phyloP scores from a whole-genome alignment of 2,329 filamentous ascomycete genomes.

The Mycogone perniciosa region DNA sequence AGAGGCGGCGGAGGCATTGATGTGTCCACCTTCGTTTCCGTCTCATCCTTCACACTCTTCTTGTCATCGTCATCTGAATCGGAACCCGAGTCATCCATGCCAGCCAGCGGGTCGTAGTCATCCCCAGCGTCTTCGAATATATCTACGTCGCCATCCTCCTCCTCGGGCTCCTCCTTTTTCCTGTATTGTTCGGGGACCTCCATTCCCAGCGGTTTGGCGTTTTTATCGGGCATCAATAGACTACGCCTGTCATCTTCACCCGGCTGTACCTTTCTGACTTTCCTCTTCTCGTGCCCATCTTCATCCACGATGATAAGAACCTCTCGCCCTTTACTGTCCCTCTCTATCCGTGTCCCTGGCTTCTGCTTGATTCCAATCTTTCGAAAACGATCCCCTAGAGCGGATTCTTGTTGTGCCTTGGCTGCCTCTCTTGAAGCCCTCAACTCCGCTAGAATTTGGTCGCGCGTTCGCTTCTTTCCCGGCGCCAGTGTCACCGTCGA shows the following conservation, averaged over 20 bases:
- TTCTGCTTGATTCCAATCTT: constrained; percentile 54
- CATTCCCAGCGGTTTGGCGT: constrained; percentile 56
- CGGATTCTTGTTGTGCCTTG: constrained; percentile 45
- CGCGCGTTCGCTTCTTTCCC: constrained; percentile 56
- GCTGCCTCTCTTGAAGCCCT: constrained; percentile 57
- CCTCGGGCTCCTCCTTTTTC: constrained; percentile 40
- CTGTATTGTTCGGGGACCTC: constrained; percentile 55
- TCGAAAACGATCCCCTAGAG: constrained; percentile 54
- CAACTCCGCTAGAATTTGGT: constrained; percentile 62
- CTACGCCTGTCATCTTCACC: constrained; percentile 32
- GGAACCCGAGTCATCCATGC: constrained; percentile 40
- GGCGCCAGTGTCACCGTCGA: constrained; percentile 46
- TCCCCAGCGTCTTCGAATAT: constrained; percentile 62
- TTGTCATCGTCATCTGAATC: constrained; percentile 40
- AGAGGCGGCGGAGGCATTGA: constrained; percentile 43
- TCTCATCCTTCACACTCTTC: constrained; percentile 24
- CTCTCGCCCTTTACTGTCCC: constrained; percentile 54
- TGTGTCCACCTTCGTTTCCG: constrained; percentile 17
- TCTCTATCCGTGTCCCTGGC: constrained; percentile 52
- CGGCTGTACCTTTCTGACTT: constrained; percentile 49
- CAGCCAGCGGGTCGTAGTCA: constrained; percentile 62
- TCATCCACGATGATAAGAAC: constrained; percentile 61
- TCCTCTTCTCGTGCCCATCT: constrained; percentile 59
- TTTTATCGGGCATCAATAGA: constrained; percentile 48
- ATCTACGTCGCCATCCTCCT: constrained; percentile 51